A percentile compares a stretch with the other conserved stretches of the same genome.
Conservation (phyloP, 75 land plant species). For the Selaginella moellendorffii region DNA sequence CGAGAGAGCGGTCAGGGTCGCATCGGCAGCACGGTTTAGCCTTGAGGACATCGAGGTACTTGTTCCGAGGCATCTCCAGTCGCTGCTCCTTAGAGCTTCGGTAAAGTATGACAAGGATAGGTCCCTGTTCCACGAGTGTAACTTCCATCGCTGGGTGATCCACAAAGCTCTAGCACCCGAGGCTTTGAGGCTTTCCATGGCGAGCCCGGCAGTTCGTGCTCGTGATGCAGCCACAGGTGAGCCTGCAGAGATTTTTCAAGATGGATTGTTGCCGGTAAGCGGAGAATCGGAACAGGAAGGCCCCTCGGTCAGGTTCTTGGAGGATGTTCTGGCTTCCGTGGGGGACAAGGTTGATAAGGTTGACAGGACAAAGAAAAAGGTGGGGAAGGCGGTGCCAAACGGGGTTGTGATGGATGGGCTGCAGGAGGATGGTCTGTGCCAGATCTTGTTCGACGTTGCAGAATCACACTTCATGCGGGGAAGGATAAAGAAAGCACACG, state of each 20-base stretch:
- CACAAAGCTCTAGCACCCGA: slow-evolving; percentile 13
- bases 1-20: slow-evolving; percentile 24
- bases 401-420: not conserved
- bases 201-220: no score
- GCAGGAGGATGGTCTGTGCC: slow-evolving; percentile 12
- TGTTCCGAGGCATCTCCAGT: slow-evolving; percentile 17
- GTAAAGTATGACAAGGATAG: slow-evolving; percentile 18
- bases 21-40: slow-evolving; percentile 12
- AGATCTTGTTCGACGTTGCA: slow-evolving; percentile 22
- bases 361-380: slow-evolving; percentile 2
- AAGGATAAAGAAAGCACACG: slow-evolving; percentile 17
- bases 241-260: not conserved
- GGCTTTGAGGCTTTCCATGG: no score
- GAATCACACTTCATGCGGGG: slow-evolving; percentile 26
- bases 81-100: slow-evolving; percentile 22
- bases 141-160: slow-evolving; percentile 24
- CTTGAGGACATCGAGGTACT: slow-evolving; percentile 15
- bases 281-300: slow-evolving; percentile 6
- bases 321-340: slow-evolving; percentile 7
- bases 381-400: not conserved
- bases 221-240: slow-evolving; percentile 2
- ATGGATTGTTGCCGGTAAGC: not conserved
- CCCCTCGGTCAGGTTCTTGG: slow-evolving; percentile 15
- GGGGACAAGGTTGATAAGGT: slow-evolving; percentile 7
- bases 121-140: slow-evolving; percentile 15